These are phyloP conservation scores for Syzygium aromaticum DNA, from an alignment of 345 rosid species.

Conservation along the genomic window DNA sequence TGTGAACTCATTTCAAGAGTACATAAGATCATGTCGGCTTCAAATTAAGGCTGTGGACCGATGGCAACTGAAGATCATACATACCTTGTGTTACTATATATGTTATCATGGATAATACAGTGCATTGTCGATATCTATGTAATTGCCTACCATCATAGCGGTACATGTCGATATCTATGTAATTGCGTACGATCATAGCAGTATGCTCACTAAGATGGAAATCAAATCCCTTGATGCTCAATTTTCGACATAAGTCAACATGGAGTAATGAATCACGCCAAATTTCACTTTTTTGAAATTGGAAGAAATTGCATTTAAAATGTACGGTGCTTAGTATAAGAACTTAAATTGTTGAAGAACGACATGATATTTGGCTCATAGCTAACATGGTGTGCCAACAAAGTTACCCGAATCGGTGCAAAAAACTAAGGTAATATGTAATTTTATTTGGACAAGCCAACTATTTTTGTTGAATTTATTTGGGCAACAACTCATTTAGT, in stretches of 20 bases:
- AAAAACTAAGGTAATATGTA: background rate
- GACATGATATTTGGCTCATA: background rate
- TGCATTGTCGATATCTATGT: background rate
- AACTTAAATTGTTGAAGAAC: background rate
- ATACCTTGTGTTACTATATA: background rate
- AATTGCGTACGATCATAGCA: background rate
- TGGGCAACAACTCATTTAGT: background rate
- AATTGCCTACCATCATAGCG: background rate
- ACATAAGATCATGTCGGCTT: rapidly evolving
- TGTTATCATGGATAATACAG: background rate
- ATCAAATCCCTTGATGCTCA: background rate
- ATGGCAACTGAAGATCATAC: background rate
- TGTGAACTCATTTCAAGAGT: background rate
- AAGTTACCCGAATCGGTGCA: background rate
- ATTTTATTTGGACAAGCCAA: background rate
- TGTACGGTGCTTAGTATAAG: background rate
- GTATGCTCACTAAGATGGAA: background rate
- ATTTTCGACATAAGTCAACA: background rate
- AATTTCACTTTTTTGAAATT: background rate
- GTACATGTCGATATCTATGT: background rate
- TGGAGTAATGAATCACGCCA: background rate
- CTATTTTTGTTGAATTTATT: background rate
- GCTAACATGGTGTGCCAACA: background rate
- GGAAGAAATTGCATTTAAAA: background rate
- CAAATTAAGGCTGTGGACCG: background rate